Evolutionary conservation across 139 green algal genomes (phyloP).

Genomic region (Chlorella sp.): DNA sequence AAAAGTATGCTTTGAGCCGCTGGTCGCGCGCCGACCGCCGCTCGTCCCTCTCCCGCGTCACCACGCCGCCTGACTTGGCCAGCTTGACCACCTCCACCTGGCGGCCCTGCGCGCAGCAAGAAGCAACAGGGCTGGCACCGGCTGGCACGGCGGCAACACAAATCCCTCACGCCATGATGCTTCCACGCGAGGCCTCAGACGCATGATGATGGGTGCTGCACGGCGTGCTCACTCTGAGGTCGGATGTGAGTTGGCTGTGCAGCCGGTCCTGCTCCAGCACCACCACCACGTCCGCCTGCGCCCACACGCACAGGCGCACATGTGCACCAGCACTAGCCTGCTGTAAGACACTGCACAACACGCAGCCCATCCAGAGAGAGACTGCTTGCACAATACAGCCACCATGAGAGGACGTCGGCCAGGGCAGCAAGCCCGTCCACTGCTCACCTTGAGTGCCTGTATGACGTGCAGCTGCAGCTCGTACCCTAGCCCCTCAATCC

Average conservation of each 20-base stretch:
- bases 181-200: too few species aligned
- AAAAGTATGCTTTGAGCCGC: conserved; percentile 89
- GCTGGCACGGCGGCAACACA: not conserved
- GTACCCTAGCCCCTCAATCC: conserved; percentile 85
- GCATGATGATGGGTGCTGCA: too few species aligned
- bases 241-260: conserved; percentile 50
- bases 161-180: too few species aligned
- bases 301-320: not conserved
- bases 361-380: too few species aligned
- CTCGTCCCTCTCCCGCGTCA: conserved; percentile 50
- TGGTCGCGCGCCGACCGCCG: conserved; percentile 43
- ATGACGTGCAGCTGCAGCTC: conserved; percentile 84
- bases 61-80: conserved; percentile 74
- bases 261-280: conserved; percentile 88
- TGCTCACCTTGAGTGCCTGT: conserved; percentile 40
- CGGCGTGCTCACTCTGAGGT: not conserved
- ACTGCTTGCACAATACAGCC: too few species aligned
- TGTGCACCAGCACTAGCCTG: too few species aligned
- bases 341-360: too few species aligned
- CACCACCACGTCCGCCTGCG: conserved; percentile 71
- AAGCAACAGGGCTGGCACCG: too few species aligned
- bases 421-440: too few species aligned
- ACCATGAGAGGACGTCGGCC: too few species aligned
- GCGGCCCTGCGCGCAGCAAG: not conserved
- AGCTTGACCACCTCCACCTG: conserved; percentile 64